Evolutionary conservation across 2,329 filamentous ascomycete species (phyloP).

Genomic region (Fusarium sp.): DNA sequence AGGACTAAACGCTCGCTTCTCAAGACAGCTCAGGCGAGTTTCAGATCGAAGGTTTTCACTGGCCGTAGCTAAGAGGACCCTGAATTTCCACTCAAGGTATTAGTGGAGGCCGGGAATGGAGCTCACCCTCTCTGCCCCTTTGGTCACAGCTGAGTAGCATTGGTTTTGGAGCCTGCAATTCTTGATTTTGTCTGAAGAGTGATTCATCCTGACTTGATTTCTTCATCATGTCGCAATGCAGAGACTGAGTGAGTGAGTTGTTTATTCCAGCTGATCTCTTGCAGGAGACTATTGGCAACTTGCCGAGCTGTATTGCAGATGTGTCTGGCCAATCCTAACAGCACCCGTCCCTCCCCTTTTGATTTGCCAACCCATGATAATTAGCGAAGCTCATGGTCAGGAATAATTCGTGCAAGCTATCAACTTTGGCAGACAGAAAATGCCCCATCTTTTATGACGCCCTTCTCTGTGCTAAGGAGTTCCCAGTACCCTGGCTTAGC

Average conservation of each 20-base stretch:
- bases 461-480: not conserved
- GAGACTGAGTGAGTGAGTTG: not conserved
- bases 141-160: slow-evolving; percentile 6
- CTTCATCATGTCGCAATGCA: not conserved
- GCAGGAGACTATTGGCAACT: slow-evolving; percentile 19
- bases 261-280: slow-evolving; percentile 9
- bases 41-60: slow-evolving; percentile 19
- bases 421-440: not conserved
- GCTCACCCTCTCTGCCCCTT: not conserved
- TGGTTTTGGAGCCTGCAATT: slow-evolving; percentile 2
- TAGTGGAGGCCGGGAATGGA: slow-evolving; percentile 7
- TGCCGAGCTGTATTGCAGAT: slow-evolving; percentile 15
- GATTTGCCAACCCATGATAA: slow-evolving; percentile 15
- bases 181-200: not conserved
- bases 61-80: slow-evolving; percentile 10
- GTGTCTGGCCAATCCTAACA: slow-evolving; percentile 33
- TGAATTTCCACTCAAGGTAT: slow-evolving; percentile 11
- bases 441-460: slow-evolving; percentile 30
- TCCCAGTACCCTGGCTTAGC: not conserved
- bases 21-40: slow-evolving; percentile 27
- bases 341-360: slow-evolving; percentile 34
- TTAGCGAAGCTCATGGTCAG: not conserved
- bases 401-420: slow-evolving; percentile 17
- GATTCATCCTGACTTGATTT: slow-evolving; percentile 11
- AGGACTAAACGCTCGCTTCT: slow-evolving; percentile 8